Base-by-base conservation (phyloP, 805 yeast species). In the Candida ulmi region DNA sequence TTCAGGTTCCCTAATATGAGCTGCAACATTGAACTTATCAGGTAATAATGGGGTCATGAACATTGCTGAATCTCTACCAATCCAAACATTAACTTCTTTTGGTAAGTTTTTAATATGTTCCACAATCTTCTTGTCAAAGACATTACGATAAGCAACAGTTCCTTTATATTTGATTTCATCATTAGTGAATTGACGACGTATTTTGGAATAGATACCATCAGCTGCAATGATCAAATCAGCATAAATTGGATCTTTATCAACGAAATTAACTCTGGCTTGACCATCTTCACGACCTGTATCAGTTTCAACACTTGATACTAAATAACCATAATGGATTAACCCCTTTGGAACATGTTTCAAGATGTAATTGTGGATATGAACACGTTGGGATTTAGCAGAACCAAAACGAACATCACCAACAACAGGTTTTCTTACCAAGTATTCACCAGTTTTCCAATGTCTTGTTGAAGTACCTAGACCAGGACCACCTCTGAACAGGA, bases 141-240 rank as follows among this genome's bases (percentile, higher is more conserved):
- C 46, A 24, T 45, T 45, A 17, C 46, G 33, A 24, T 45, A 45
- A 1, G 48, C 48, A 32, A 45, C 48, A 11, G 27, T 36, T 13
- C 48, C 48, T 36, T 45, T 45, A 23, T 45, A 45, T 6, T 23
- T 34, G 17, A 39, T 36, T n/a, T 39, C 24, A 35, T 45, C 48
- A 5, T 31, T 37, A 9, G 46, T 45, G 17, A 45, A 42, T 19
- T 45, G 48, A 18, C 43, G 41, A 26, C 48, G 41, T 24, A 42
- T 42, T 17, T 38, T 45, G n/a, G 48, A 45, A 21, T 45, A 45
- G 13, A 45, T 45, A 25, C 48, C 48, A 36, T 42, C 48, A 21
- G 48, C 48, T 8, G 46, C 46, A 17, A 42, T 40, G 6, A 42
- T 17, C 15, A 45, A 17, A 35, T 42, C 48, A 16, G 39, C 43